Evolutionary conservation across 495 filamentous ascomycete genomes (phyloP), one percentile per base, ranked within the genome.

Genomic region (Xylaria palmicola): DNA sequence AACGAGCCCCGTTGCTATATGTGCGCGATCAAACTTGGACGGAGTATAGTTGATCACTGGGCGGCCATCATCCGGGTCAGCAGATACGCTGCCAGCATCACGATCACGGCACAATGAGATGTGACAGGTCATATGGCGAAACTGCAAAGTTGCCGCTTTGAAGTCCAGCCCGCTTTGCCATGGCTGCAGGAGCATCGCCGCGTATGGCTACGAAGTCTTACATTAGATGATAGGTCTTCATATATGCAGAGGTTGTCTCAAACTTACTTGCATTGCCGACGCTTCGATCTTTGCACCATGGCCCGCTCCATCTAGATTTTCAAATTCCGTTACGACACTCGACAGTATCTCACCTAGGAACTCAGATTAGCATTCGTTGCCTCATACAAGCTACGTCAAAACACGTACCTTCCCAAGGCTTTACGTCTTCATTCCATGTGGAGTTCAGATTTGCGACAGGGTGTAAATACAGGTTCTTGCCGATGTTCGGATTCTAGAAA

Each of bases 401-500:
- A 32, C 0, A 24, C 54, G 44, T 54, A 66, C 64, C 88, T 80
- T 91, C 88, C 88, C 88, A 91, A 0, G 86, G 86, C 9, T 77
- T 77, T 17, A 82, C 72, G 26, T 82, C 80, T 24, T 88, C 75
- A 8, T 84, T 75, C 65, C 84, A 89, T 9, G 85, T 73, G 10
- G 80, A 86, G 6, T 73, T 72, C 26, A 82, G 62, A 8, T 82
- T 50, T 39, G 77, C 72, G 1, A 84, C 83, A 13, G 90, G 90
- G 62, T 93, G 90, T 7, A 90, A 67, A 66, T 91, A 71, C 6
- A 93, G 83, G 62, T 92, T 85, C 13, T 80, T 82, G 3, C 90
- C 90, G 60, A 93, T 87, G 41, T 91, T 83, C 0, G 73, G 72
- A 59, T 92, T 92, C 65, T 83, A 29, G 64, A 83, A 4, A 5